phyloP scores from a whole-genome alignment of 805 yeast species.

The Saccharomyces jurei region DNA sequence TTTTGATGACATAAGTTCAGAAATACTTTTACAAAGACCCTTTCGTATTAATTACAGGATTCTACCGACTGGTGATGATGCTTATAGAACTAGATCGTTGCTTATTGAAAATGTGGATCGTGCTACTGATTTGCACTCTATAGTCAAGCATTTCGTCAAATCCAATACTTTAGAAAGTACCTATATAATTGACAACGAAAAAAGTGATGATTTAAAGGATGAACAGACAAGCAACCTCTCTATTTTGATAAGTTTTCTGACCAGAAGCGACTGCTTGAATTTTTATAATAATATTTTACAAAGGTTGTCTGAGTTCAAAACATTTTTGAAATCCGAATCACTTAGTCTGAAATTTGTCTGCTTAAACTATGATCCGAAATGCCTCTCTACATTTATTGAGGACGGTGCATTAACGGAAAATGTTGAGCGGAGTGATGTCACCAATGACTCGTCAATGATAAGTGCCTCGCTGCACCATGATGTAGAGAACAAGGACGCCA shows the following conservation, averaged over 20 bases:
- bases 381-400: neutral
- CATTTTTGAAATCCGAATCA: conserved; percentile 33
- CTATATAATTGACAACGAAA: conserved; percentile 35
- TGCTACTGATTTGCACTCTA: conserved; percentile 16
- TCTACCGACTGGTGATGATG: conserved; percentile 28
- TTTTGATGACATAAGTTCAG: neutral
- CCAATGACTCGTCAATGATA: conserved; percentile 31
- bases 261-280: conserved; percentile 31
- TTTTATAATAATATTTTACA: conserved; percentile 34
- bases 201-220: conserved; percentile 31
- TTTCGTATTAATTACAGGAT: conserved; percentile 18
- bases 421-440: conserved; percentile 24
- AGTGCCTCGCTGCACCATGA: conserved; percentile 12
- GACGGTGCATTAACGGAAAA: conserved; percentile 1
- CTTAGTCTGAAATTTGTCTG: conserved; percentile 32
- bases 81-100: conserved; percentile 27
- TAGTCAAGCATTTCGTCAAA: conserved; percentile 37
- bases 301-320: conserved; percentile 31
- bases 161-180: conserved; percentile 59
- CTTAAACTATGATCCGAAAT: conserved; percentile 34
- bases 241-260: conserved; percentile 25
- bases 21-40: conserved; percentile 10
- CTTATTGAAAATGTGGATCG: conserved; percentile 22
- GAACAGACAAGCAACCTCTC: conserved; percentile 25
- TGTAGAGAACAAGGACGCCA: conserved; percentile 20